Evolutionary conservation across 257 asterid genomes (phyloP), one percentile per base, ranked within the genome.

Genomic region (Marsdenia floribunda): DNA sequence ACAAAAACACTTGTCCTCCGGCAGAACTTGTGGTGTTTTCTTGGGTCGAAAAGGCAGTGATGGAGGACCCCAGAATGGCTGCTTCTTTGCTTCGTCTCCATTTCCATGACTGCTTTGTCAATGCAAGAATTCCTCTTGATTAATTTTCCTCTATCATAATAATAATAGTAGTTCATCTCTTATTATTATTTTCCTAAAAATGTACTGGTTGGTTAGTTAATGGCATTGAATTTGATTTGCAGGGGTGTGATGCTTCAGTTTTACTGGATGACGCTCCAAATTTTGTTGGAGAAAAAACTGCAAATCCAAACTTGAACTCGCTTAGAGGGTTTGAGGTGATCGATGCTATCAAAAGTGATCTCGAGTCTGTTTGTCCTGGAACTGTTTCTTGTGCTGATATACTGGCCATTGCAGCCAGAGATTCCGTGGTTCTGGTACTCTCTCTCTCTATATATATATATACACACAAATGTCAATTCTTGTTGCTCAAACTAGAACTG

Each of bases 171-270:
- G n/a, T n/a, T n/a, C n/a, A n/a, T 61, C 15, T 21, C 42, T 50
- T 44, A 26, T 57, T 2, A 29, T 54, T 5, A 0, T 22, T 54
- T 54, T 18, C 3, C 8, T 55, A 55, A 55, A 21, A 52, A 52
- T 15, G 5, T 15, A n/a, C n/a, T n/a, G 50, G 6, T 0, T 3
- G 29, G 42, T 60, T 26, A 46, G 64, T 11, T 44, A 44, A 44
- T 44, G 0, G 3, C 4, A 18, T 24, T 11, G 11, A 24, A 40
- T 50, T 60, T 76, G 19, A 52, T 52, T 52, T 52, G 6, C 80
- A 93, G 97, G 97, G 98, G 60, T 93, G 98, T 61, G 98, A 93
- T 75, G 97, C 93, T 10, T 91, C 97, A 0, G 90, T 91, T n/a
- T 72, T 93, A 69, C 80, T 91, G 79, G 97, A 91, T 22, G 97